Conservation (phyloP, 805 yeast species). For the Saturnispora diversa region DNA sequence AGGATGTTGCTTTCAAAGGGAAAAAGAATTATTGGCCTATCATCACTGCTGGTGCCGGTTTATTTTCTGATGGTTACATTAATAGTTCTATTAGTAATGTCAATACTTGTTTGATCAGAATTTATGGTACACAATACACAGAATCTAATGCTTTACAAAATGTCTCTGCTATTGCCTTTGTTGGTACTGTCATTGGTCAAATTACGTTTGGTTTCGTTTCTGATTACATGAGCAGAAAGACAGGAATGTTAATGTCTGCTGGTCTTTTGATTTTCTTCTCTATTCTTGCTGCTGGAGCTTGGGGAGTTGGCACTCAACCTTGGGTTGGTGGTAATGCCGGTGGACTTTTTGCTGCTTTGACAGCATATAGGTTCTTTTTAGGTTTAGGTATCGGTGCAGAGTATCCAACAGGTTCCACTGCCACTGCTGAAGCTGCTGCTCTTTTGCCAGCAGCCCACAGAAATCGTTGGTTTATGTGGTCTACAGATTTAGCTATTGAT, state of each 20-base stretch:
- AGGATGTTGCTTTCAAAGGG: too few species aligned
- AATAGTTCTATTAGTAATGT: conserved; percentile 76
- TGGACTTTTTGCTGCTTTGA: conserved; percentile 77
- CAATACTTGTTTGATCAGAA: conserved; percentile 54
- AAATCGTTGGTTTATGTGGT: conserved; percentile 83
- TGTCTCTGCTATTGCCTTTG: conserved; percentile 82
- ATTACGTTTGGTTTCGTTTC: conserved; percentile 71
- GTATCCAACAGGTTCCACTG: conserved; percentile 88
- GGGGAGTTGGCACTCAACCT: conserved; percentile 57
- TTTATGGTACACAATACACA: conserved; percentile 60
- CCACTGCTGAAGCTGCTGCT: conserved; percentile 86
- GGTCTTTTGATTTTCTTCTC: conserved; percentile 68
- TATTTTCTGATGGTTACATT: conserved; percentile 89
- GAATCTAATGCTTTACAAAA: conserved; percentile 66
- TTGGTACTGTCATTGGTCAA: conserved; percentile 86
- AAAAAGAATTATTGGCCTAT: conserved; percentile 51
- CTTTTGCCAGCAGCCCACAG: conserved; percentile 69
- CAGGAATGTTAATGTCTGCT: conserved; percentile 77
- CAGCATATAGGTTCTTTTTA: conserved; percentile 75
- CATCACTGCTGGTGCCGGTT: conserved; percentile 82
- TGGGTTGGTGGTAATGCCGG: conserved; percentile 41
- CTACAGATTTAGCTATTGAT: conserved; percentile 84
- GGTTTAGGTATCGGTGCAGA: conserved; percentile 95
- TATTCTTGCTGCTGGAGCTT: conserved; percentile 71
- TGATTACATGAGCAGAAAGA: conserved; percentile 72